Conservation (phyloP, 768 basidiomycete genomes). For the Leucogyrophana mollusca region DNA sequence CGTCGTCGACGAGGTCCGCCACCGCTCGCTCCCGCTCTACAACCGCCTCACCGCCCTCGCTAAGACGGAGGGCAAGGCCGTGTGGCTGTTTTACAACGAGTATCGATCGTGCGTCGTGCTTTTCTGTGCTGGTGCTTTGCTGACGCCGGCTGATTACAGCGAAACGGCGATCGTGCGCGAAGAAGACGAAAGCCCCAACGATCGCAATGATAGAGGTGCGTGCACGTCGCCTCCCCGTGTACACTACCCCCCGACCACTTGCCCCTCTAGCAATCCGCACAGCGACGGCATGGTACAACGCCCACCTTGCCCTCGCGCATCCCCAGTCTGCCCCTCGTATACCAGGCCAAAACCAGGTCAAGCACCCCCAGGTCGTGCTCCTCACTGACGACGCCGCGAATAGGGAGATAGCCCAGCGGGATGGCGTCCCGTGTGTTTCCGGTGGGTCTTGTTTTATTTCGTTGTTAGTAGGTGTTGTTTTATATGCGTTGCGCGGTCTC, state of each 20-base stretch:
- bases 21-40: slow-evolving; percentile 88
- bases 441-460: slow-evolving; percentile 40
- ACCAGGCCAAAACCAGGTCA: slow-evolving; percentile 44
- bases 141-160: slow-evolving; percentile 34
- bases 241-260: neutral
- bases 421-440: slow-evolving; percentile 60
- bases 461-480: neutral
- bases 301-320: slow-evolving; percentile 59
- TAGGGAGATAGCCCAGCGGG: slow-evolving; percentile 66
- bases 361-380: slow-evolving; percentile 66
- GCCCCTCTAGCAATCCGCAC: slow-evolving; percentile 75
- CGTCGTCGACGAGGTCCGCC: slow-evolving; percentile 94
- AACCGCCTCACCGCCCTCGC: slow-evolving; percentile 87
- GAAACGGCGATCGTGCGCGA: slow-evolving; percentile 79
- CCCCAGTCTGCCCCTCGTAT: too few relatives aligned
- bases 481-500: too few relatives aligned
- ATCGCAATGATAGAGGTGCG: slow-evolving; percentile 89
- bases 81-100: slow-evolving; percentile 87
- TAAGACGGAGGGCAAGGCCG: slow-evolving; percentile 81
- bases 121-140: too few relatives aligned
- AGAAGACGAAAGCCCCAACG: slow-evolving; percentile 84
- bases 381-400: slow-evolving; percentile 91
- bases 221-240: slow-evolving; percentile 1
- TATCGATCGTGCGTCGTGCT: slow-evolving; percentile 63
- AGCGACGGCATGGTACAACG: slow-evolving; percentile 83